Conservation (phyloP, 106 monocot genomes). For the Apostasia shenzhenica region DNA sequence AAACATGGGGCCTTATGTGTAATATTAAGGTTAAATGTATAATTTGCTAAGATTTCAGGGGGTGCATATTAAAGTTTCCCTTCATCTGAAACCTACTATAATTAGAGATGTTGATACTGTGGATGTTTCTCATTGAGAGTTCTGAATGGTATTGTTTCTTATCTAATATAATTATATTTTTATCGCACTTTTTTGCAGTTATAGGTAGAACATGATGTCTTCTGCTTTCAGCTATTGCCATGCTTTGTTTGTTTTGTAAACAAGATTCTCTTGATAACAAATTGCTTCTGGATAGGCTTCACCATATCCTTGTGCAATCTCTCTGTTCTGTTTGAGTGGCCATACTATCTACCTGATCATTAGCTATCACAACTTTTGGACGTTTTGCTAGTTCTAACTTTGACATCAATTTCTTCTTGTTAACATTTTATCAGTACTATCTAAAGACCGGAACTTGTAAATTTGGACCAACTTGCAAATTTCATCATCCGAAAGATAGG, state of each 20-base stretch:
- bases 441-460: slow-evolving; percentile 22
- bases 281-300: neutral
- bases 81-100: too few relatives aligned
- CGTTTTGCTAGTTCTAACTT: too few relatives aligned
- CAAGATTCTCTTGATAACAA: neutral
- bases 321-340: neutral
- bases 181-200: neutral
- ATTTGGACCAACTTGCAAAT: slow-evolving; percentile 23
- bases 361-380: neutral
- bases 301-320: neutral
- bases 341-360: neutral
- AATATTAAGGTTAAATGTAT: too few relatives aligned
- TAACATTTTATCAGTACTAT: slow-evolving; percentile 3
- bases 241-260: neutral
- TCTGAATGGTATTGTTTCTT: too few relatives aligned
- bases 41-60: too few relatives aligned
- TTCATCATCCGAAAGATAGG: slow-evolving; percentile 67
- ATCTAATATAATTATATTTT: neutral
- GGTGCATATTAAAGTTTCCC: too few relatives aligned
- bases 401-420: too few relatives aligned
- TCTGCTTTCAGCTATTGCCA: neutral
- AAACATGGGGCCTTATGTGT: too few relatives aligned
- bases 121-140: too few relatives aligned
- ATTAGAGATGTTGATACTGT: too few relatives aligned
- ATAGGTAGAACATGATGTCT: neutral